Evolutionary conservation across 768 basidiomycete genomes (phyloP).

Genomic region (Lactifluus piperatus): DNA sequence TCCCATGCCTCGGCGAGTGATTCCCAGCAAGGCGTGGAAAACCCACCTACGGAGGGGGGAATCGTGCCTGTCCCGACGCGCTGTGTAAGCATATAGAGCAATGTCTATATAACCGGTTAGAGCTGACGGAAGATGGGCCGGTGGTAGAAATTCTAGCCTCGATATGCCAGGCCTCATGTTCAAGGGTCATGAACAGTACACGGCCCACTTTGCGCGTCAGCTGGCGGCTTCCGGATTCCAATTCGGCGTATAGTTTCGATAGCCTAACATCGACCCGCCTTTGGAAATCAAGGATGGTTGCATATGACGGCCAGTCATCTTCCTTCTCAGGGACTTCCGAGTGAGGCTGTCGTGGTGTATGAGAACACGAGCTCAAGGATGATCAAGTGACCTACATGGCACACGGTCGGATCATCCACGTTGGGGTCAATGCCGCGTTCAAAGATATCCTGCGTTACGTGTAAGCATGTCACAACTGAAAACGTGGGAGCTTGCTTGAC

Average conservation of each 20-base stretch:
- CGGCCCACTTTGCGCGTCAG: conserved; percentile 63
- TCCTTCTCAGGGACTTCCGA: conserved; percentile 75
- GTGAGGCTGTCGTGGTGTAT: conserved; percentile 49
- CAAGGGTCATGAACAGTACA: conserved; percentile 83
- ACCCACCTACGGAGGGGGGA: conserved; percentile 67
- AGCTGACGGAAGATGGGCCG: not conserved
- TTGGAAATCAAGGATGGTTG: conserved; percentile 66
- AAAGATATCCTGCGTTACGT: conserved; percentile 50
- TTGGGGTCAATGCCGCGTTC: conserved; percentile 95
- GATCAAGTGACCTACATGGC: conserved; percentile 53
- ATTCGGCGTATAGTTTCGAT: conserved; percentile 58
- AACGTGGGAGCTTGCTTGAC: conserved; percentile 4
- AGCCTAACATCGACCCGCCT: conserved; percentile 68
- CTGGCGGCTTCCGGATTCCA: conserved; percentile 40
- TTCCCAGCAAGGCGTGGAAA: conserved; percentile 65
- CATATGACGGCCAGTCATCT: conserved; percentile 80
- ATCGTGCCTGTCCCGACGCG: conserved; percentile 69
- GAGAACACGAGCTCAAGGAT: not conserved
- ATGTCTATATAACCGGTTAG: conserved; percentile 39
- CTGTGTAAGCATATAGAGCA: conserved; percentile 92
- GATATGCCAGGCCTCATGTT: conserved; percentile 84
- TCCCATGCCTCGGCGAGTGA: conserved; percentile 42
- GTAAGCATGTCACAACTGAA: not conserved
- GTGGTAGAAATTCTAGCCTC: conserved; percentile 39
- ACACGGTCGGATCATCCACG: conserved; percentile 81